Base-by-base conservation (phyloP, 1,139 yeast species). In the Magnusiomyces sp. region DNA sequence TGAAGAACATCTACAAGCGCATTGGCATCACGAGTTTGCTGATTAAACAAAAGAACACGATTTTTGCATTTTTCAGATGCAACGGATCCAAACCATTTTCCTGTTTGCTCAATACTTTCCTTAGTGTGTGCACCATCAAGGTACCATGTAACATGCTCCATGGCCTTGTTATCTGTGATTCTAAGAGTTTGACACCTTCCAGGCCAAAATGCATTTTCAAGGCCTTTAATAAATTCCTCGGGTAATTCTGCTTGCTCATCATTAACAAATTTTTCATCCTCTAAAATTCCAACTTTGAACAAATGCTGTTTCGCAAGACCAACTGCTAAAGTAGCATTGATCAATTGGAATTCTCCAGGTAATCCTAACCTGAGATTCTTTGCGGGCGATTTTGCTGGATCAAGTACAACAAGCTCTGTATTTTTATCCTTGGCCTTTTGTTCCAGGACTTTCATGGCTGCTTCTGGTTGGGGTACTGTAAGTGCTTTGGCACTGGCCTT, bases 91-190 rank as follows among this genome's bases (percentile, higher is more conserved):
- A 84, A 87, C 99, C 99, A 92, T 11, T 69, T 69, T 0, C 92
- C 76, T 0, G 97, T 86, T 14, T 81, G 95, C 31, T 73, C 73
- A 34, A 94, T 79, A 52, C 96, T 86, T 61, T 92, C 98, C 42
- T 77, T 70, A 0, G 98, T 94, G 61, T 94, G 99, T 0, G 98
- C 98, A 39, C 99, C 99, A 67, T 94, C 99, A 13, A 92, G 70
- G 58, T 71, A 81, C 95, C 96, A 92, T 14, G 77, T 77, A 33
- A 83, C 65, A 2, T 70, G 71, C 43, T 69, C 75, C 6, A 67
- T 70, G 41, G 70, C 76, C 4, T 65, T 62, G 29, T 23, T 23
- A 7, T 23, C 7, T 23, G 29, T 23, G 29, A 23, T 23, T 23
- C 29, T 23, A 34, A 88, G 68, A 2, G 80, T 74, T 67, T 94